Percentiles rank a stretch among this genome's conserved stretches.
Conservation (phyloP, 2,329 filamentous ascomycete species). For the Botrytis hyacinthi region DNA sequence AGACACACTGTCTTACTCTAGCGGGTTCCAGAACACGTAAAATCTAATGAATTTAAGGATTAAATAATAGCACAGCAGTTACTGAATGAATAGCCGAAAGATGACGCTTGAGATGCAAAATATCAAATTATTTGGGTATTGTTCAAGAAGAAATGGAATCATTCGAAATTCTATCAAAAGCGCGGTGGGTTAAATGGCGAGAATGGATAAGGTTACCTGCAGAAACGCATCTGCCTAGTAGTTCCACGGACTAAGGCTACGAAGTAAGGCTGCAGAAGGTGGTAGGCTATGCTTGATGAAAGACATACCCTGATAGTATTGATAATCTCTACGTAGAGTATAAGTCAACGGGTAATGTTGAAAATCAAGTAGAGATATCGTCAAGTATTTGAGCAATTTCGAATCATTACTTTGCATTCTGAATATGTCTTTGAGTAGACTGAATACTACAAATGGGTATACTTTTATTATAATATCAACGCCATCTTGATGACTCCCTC, state of each 20-base stretch:
- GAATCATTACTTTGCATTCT: neutral
- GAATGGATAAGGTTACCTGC: neutral
- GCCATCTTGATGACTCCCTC: neutral
- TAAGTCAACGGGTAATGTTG: neutral
- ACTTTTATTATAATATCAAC: neutral
- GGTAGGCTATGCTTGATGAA: neutral
- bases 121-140: neutral
- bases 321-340: neutral
- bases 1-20: neutral
- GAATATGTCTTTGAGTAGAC: neutral
- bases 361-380: neutral
- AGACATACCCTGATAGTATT: neutral
- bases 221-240: slow-evolving; percentile 1
- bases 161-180: neutral
- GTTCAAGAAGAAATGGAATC: neutral
- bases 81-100: neutral
- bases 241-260: neutral
- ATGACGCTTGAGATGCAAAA: neutral
- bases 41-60: neutral
- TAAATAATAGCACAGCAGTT: neutral
- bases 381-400: neutral
- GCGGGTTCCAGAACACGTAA: neutral
- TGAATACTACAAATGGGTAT: slow-evolving; percentile 2
- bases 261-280: neutral
- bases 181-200: neutral